Evolutionary conservation across 192 early-diverging fungal genomes (phyloP).

Genomic region (Geranomyces variabilis): DNA sequence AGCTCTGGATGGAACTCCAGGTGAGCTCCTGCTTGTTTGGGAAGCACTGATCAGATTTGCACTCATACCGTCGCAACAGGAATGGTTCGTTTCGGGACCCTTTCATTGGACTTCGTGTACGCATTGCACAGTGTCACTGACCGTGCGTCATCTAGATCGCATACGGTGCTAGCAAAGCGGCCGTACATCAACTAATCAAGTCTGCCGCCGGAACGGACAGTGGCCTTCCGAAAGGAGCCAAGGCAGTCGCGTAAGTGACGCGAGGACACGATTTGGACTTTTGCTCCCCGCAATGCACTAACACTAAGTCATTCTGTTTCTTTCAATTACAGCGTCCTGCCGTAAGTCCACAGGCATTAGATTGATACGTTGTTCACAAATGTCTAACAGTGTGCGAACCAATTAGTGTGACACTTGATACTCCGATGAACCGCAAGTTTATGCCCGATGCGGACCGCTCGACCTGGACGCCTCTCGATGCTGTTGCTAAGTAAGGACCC

Average conservation of each 20-base stretch:
- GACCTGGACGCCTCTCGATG: constrained; percentile 81
- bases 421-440: constrained; percentile 83
- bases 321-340: constrained; percentile 15
- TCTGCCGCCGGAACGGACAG: constrained; percentile 70
- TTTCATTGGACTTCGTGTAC: not conserved
- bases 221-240: constrained; percentile 71
- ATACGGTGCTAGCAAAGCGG: constrained; percentile 93
- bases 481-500: constrained; percentile 56
- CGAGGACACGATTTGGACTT: not conserved
- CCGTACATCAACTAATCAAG: constrained; percentile 85
- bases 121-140: not conserved
- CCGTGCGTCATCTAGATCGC: constrained; percentile 61
- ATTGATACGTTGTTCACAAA: not conserved
- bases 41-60: not conserved
- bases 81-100: not conserved
- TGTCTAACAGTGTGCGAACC: not conserved
- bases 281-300: no score
- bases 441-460: constrained; percentile 84
- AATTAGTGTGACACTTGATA: constrained; percentile 75
- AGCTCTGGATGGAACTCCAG: constrained; percentile 15
- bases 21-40: not conserved
- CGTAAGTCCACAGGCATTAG: constrained; percentile 2
- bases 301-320: not conserved
- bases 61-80: not conserved
- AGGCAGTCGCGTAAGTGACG: constrained; percentile 60